phyloP scores from a whole-genome alignment of 805 yeast genomes.

The Blastobotrys parvus region DNA sequence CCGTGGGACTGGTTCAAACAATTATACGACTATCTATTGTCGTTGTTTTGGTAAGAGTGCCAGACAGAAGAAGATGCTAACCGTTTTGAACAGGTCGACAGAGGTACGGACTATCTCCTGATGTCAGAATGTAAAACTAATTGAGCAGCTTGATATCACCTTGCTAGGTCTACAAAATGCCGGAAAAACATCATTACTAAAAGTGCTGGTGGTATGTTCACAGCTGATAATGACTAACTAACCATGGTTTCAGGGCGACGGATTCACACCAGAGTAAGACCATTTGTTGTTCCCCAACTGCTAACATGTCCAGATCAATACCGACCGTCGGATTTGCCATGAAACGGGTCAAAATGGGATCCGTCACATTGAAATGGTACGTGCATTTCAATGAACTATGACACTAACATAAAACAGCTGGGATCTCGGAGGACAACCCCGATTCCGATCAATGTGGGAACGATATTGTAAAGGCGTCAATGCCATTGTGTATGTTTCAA shows the following conservation, averaged over 20 bases:
- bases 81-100: slow-evolving; percentile 16
- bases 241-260: slow-evolving; percentile 21
- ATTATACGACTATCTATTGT: slow-evolving; percentile 24
- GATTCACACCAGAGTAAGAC: slow-evolving; percentile 26
- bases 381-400: slow-evolving; percentile 5
- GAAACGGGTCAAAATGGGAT: slow-evolving; percentile 28
- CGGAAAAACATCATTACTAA: slow-evolving; percentile 30
- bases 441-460: slow-evolving; percentile 34
- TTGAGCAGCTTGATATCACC: slow-evolving; percentile 27
- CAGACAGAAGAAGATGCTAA: not conserved
- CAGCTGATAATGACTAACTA: not conserved
- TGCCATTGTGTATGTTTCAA: slow-evolving; percentile 24
- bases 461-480: slow-evolving; percentile 31
- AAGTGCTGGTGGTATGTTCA: slow-evolving; percentile 24
- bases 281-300: not conserved
- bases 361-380: slow-evolving; percentile 30
- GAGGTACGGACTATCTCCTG: slow-evolving; percentile 17
- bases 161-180: slow-evolving; percentile 32
- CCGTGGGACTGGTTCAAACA: slow-evolving; percentile 19
- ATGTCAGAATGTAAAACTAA: not conserved
- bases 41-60: slow-evolving; percentile 25
- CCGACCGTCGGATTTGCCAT: slow-evolving; percentile 34
- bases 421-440: slow-evolving; percentile 34
- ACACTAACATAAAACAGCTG: slow-evolving; percentile 19
- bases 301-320: slow-evolving; percentile 22